phyloP scores from a whole-genome alignment of 495 filamentous ascomycete species.

The Darksidea phi region DNA sequence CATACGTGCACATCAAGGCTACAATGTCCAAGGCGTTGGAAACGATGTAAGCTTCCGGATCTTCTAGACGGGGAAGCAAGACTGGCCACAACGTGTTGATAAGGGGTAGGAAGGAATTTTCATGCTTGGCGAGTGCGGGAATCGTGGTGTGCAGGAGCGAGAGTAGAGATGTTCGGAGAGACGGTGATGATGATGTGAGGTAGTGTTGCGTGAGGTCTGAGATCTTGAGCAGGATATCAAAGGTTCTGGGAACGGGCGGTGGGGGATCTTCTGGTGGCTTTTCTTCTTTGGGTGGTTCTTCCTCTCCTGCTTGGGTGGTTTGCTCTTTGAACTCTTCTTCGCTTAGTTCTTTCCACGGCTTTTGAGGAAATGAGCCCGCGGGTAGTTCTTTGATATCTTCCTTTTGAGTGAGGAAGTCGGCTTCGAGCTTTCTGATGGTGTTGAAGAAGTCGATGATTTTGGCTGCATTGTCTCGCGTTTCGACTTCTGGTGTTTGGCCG shows the following conservation, averaged over 20 bases:
- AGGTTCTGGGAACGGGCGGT: constrained; percentile 44
- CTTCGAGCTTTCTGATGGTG: constrained; percentile 4
- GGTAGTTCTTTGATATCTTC: constrained; percentile 20
- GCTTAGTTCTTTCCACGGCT: constrained; percentile 26
- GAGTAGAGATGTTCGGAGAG: constrained; percentile 73
- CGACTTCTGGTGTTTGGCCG: background rate
- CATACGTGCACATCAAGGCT: constrained; percentile 58
- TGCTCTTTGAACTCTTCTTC: constrained; percentile 1
- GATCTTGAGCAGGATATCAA: constrained; percentile 44
- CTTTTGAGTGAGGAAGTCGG: constrained; percentile 9
- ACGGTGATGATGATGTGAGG: constrained; percentile 76
- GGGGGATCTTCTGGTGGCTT: constrained; percentile 53
- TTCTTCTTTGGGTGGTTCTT: constrained; percentile 44
- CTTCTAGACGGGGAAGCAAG: constrained; percentile 66
- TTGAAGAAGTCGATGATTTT: constrained; percentile 21
- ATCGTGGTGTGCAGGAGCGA: constrained; percentile 66
- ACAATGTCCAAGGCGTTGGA: constrained; percentile 67
- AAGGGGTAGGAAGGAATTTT: constrained; percentile 80
- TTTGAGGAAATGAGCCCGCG: constrained; percentile 10
- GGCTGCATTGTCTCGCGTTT: background rate
- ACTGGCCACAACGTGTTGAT: constrained; percentile 88
- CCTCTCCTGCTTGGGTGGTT: constrained; percentile 10
- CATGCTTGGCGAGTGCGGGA: constrained; percentile 66
- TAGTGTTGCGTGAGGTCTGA: constrained; percentile 59
- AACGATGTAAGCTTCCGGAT: constrained; percentile 72